Conservation (phyloP, 257 asterid genomes). For the Osmanthus fragrans region DNA sequence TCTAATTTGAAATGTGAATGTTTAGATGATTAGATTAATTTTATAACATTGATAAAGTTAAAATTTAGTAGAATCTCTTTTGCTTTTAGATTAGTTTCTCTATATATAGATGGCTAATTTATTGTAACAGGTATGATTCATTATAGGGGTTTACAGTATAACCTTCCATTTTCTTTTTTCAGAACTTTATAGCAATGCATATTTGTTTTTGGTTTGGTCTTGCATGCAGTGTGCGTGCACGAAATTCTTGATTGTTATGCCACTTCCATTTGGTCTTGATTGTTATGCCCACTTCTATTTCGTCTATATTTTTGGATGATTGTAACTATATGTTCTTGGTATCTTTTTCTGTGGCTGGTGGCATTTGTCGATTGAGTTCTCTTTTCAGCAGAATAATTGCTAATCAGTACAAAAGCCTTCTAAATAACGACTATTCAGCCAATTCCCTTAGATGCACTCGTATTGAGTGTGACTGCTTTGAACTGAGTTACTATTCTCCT, state of each 20-base stretch:
- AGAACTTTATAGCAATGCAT: no score
- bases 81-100: no score
- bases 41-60: no score
- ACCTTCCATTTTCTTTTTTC: no score
- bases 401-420: background rate
- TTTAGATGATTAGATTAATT: no score
- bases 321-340: background rate
- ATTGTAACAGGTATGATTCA: no score
- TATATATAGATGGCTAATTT: no score
- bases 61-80: no score
- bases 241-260: background rate
- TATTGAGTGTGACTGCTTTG: background rate
- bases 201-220: background rate
- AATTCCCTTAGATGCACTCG: background rate
- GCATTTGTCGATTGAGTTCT: background rate
- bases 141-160: no score
- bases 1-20: no score
- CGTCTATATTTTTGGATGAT: background rate
- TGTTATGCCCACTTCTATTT: background rate
- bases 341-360: background rate
- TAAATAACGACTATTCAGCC: background rate
- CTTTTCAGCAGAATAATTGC: background rate
- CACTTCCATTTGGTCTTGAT: background rate
- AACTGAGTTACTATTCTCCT: background rate
- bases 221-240: background rate